Conservation (phyloP, 2,329 filamentous ascomycete species). For the Pseudonectria foliicola region DNA sequence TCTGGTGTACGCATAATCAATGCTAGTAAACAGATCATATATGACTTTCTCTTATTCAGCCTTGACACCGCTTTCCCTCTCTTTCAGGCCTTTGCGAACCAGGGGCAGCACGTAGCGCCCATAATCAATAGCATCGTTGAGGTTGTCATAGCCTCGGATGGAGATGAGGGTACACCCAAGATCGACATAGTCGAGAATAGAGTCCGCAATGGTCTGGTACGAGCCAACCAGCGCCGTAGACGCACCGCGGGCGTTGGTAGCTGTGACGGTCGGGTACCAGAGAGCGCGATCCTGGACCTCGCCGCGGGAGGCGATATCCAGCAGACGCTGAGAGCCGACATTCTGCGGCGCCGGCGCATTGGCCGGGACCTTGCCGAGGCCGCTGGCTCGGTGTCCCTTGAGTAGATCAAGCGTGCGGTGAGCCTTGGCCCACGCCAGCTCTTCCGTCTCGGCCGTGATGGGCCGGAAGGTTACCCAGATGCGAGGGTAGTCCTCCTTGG, state of each 20-base stretch:
- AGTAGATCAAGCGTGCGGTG: constrained; percentile 47
- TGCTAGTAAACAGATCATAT: neutral
- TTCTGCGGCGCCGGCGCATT: constrained; percentile 40
- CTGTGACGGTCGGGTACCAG: constrained; percentile 58
- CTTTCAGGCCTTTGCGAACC: constrained; percentile 33
- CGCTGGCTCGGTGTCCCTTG: constrained; percentile 33
- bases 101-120: constrained; percentile 47
- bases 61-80: constrained; percentile 16
- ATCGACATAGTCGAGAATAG: constrained; percentile 50
- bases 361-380: constrained; percentile 20
- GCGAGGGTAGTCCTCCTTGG: constrained; percentile 39
- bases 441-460: constrained; percentile 54
- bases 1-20: too few species aligned
- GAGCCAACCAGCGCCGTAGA: constrained; percentile 53
- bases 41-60: neutral
- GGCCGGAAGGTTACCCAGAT: constrained; percentile 61
- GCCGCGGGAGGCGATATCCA: constrained; percentile 48
- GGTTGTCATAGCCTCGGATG: constrained; percentile 54
- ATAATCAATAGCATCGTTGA: constrained; percentile 54
- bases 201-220: constrained; percentile 43
- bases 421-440: constrained; percentile 55
- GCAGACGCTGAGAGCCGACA: constrained; percentile 49
- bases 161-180: constrained; percentile 51
- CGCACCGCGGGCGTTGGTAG: constrained; percentile 52
- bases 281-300: constrained; percentile 54